Conservation (phyloP, 2,329 filamentous ascomycete species). For the Claviceps capensis region DNA sequence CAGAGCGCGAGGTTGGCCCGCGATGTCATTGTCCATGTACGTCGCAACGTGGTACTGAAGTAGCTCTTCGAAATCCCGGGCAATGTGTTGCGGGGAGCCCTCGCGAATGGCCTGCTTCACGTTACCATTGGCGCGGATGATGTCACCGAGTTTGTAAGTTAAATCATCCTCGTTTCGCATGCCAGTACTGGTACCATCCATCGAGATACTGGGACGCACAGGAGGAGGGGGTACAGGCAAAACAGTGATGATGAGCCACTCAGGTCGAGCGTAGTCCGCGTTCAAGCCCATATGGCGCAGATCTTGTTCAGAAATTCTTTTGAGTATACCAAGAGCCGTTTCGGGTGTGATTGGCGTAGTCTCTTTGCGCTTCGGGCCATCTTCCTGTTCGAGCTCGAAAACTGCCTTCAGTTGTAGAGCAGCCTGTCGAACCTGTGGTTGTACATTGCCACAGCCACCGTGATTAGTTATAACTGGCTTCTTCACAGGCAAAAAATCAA, state of each 20-base stretch:
- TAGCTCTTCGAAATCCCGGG: slow-evolving; percentile 78
- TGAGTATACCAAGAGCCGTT: slow-evolving; percentile 74
- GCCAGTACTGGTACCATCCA: slow-evolving; percentile 85
- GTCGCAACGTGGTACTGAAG: slow-evolving; percentile 97
- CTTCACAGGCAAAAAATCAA: slow-evolving; percentile 47
- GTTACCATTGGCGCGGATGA: slow-evolving; percentile 93
- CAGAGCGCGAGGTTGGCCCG: slow-evolving; percentile 81
- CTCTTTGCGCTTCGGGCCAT: slow-evolving; percentile 59
- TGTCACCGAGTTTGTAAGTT: slow-evolving; percentile 97
- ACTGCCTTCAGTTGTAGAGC: slow-evolving; percentile 70
- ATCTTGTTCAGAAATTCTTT: slow-evolving; percentile 69
- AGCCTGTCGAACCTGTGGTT: slow-evolving; percentile 78
- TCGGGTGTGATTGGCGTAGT: slow-evolving; percentile 73
- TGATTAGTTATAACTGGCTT: slow-evolving; percentile 48
- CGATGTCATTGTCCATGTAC: slow-evolving; percentile 99
- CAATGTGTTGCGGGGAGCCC: slow-evolving; percentile 82
- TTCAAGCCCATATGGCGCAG: slow-evolving; percentile 82
- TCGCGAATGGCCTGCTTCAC: slow-evolving; percentile 83
- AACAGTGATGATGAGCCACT: slow-evolving; percentile 97
- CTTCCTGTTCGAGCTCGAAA: slow-evolving; percentile 52
- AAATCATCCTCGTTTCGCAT: slow-evolving; percentile 96
- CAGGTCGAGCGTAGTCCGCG: slow-evolving; percentile 85
- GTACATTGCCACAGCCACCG: slow-evolving; percentile 84
- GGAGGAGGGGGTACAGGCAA: slow-evolving; percentile 90
- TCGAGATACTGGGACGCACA: slow-evolving; percentile 91